Base-by-base conservation (phyloP, 2,329 filamentous ascomycete genomes). In the Westerdykella aurantiaca region DNA sequence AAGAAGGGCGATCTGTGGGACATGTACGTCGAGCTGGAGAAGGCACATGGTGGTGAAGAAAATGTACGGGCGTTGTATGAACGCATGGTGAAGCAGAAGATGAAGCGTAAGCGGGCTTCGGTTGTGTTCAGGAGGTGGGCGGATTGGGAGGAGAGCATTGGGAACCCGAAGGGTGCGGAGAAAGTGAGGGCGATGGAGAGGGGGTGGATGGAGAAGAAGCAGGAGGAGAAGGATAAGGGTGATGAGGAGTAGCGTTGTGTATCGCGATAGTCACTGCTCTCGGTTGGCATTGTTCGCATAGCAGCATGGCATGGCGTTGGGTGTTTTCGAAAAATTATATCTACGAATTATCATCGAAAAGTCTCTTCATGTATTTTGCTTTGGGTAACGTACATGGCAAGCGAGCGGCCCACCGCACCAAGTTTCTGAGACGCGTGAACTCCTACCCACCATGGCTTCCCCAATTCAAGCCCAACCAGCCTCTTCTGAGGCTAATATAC, bases 1-100 rank as follows among this genome's bases (percentile, higher is more conserved):
- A 95, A 94, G 74, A 87, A 88, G 66, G 81, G 88, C 47, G 89
- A 96, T 64, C 74, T 97, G 41, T 97, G 91, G 91, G 93, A 88
- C 67, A 84, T 95, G 68, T 82, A 95, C 52, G 71, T 96, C 1
- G 89, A 95, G 62, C 77, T 96, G 44, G 93, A 98, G 56, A 71
- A 67, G 13, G 79, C 90, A 22, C 77, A 81, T 45, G 60, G 68
- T 38, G 55, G 67, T 2, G 61, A 78, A 54, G 80, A 81, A 34
- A 72, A 69, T 11, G 80, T 93, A 12, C 76, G 89, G 38, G 82
- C 84, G 47, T 72, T 97, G 38, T 97, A 93, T 63, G 88, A 95
- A 71, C 77, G 90, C 35, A 85, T 90, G 60, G 75, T 79, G 21
- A 81, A 60, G 48, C 60, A 51, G 34, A 69, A 75, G 58, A 73